Evolutionary conservation across 495 filamentous ascomycete genomes (phyloP).

Genomic region (Hypoxylon subgilvum): DNA sequence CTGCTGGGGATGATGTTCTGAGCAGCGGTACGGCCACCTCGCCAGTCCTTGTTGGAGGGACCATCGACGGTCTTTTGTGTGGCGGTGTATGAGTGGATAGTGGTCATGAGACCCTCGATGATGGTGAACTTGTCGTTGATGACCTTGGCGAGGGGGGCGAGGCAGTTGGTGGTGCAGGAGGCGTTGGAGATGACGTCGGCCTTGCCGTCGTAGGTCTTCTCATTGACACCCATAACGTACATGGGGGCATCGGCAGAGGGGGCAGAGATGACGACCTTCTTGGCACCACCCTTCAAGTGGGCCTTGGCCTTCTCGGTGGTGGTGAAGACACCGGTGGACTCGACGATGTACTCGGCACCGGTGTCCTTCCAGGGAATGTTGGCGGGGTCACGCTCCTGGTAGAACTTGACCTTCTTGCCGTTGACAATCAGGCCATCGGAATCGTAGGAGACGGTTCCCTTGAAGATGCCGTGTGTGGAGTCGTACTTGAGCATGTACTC

Average conservation of each 20-base stretch:
- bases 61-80: constrained; percentile 99
- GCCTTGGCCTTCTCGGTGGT: constrained; percentile 92
- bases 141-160: constrained; percentile 98
- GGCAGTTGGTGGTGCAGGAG: constrained; percentile 99
- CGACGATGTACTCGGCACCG: constrained; percentile 93
- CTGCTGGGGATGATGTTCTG: constrained; percentile 99
- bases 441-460: constrained; percentile 79
- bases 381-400: constrained; percentile 88
- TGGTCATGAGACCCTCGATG: constrained; percentile 99
- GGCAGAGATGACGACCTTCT: constrained; percentile 99
- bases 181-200: constrained; percentile 97
- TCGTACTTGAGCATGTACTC: constrained; percentile 99
- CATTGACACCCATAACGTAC: constrained; percentile 99
- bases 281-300: constrained; percentile 98
- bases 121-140: constrained; percentile 97
- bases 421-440: constrained; percentile 84
- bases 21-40: constrained; percentile 96
- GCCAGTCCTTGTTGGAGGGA: constrained; percentile 98
- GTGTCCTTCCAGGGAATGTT: constrained; percentile 89
- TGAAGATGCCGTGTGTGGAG: constrained; percentile 94
- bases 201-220: constrained; percentile 86
- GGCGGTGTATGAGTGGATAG: constrained; percentile 98
- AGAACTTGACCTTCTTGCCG: constrained; percentile 96
- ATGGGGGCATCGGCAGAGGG: constrained; percentile 98
- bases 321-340: constrained; percentile 99